Evolutionary conservation across 2,329 filamentous ascomycete genomes (phyloP).

Genomic region (Epichloe baconii): DNA sequence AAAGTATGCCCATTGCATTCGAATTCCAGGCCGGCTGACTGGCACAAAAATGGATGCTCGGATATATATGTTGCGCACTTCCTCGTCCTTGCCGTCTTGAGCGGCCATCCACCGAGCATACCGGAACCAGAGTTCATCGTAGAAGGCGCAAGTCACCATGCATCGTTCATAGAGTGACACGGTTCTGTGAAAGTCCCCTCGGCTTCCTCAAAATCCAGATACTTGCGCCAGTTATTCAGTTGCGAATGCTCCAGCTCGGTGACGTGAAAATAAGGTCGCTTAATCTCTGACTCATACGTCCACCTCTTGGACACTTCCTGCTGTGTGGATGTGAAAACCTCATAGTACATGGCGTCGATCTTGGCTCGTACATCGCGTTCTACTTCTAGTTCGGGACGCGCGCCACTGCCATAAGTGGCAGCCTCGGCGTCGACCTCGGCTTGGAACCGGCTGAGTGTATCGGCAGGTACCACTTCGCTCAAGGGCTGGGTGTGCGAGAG

Average conservation of each 20-base stretch:
- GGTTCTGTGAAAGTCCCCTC: slow-evolving; percentile 62
- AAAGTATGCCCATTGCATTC: slow-evolving; percentile 86
- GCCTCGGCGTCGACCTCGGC: slow-evolving; percentile 59
- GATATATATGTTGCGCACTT: slow-evolving; percentile 84
- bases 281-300: slow-evolving; percentile 90
- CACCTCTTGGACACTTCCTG: slow-evolving; percentile 83
- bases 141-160: slow-evolving; percentile 81
- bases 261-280: slow-evolving; percentile 92
- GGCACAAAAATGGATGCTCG: slow-evolving; percentile 82
- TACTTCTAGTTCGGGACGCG: slow-evolving; percentile 61
- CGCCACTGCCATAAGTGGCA: slow-evolving; percentile 33
- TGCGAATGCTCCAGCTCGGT: slow-evolving; percentile 81
- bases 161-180: slow-evolving; percentile 89
- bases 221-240: slow-evolving; percentile 84
- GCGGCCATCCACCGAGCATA: slow-evolving; percentile 89
- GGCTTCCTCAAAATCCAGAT: slow-evolving; percentile 86
- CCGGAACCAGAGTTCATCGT: slow-evolving; percentile 97
- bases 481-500: slow-evolving; percentile 63
- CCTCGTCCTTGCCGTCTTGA: slow-evolving; percentile 70
- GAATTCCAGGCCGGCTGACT: slow-evolving; percentile 68
- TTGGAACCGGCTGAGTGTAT: slow-evolving; percentile 54
- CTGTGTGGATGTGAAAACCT: slow-evolving; percentile 70
- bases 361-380: slow-evolving; percentile 72
- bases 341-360: slow-evolving; percentile 68
- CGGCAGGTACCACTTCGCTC: slow-evolving; percentile 55